phyloP scores from a whole-genome alignment of 495 filamentous ascomycete species.

The Penicillium maclennaniae region DNA sequence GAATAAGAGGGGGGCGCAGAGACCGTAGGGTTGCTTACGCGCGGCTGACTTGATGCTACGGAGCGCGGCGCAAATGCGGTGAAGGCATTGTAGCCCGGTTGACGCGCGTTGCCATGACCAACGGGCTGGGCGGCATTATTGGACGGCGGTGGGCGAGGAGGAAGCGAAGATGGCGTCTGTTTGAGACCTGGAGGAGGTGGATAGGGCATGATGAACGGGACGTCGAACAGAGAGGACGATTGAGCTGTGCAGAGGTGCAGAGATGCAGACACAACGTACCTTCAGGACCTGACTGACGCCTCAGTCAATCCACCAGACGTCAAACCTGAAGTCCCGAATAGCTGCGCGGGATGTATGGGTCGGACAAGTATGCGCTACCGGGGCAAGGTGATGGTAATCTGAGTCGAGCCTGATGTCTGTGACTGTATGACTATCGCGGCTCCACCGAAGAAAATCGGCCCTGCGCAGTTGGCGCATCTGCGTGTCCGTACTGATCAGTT shows the following conservation, averaged over 20 bases:
- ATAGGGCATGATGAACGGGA: slow-evolving; percentile 91
- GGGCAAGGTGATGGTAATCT: background rate
- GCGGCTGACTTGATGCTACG: slow-evolving; percentile 50
- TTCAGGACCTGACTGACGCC: slow-evolving; percentile 47
- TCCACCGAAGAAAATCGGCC: background rate
- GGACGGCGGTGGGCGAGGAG: slow-evolving; percentile 74
- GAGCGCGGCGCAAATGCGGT: slow-evolving; percentile 62
- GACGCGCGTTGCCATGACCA: slow-evolving; percentile 31
- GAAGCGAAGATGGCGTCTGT: slow-evolving; percentile 67
- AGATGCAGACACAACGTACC: slow-evolving; percentile 54
- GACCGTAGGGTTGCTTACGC: slow-evolving; percentile 39
- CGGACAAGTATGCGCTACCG: background rate
- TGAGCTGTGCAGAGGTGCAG: slow-evolving; percentile 33
- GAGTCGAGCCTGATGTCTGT: background rate
- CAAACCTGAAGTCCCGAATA: slow-evolving; percentile 33
- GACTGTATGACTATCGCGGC: background rate
- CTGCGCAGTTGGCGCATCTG: background rate
- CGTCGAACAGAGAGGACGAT: slow-evolving; percentile 38
- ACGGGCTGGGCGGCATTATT: slow-evolving; percentile 45
- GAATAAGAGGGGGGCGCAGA: slow-evolving; percentile 41
- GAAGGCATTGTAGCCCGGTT: slow-evolving; percentile 40
- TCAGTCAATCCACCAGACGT: slow-evolving; percentile 38
- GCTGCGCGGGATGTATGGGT: background rate
- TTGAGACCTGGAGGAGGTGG: slow-evolving; percentile 86
- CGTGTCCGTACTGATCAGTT: background rate